Percentiles rank a stretch among this genome's conserved stretches.
phyloP scores from a whole-genome alignment of 352 stramenopile species.

The Elongisporangium anandrum region DNA sequence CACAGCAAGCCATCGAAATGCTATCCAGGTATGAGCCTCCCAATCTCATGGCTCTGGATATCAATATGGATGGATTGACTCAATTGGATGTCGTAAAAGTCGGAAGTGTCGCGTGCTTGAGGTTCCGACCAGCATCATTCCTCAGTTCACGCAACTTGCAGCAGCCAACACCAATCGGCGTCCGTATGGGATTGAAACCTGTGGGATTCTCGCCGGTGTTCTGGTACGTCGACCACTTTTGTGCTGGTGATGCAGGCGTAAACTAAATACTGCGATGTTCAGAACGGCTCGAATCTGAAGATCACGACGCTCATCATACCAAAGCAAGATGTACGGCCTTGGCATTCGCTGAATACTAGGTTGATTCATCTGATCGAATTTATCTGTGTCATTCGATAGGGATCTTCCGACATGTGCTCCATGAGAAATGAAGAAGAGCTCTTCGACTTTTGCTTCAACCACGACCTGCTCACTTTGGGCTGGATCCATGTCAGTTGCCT shows the following conservation, averaged over 20 bases:
- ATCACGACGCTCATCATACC: slow-evolving; percentile 86
- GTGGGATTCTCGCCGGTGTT: slow-evolving; percentile 82
- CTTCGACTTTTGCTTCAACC: slow-evolving; percentile 83
- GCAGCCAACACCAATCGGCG: slow-evolving; percentile 65
- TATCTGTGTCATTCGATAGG: too few relatives aligned
- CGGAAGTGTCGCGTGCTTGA: slow-evolving; percentile 59
- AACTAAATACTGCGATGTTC: not conserved
- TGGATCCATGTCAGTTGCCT: slow-evolving; percentile 83
- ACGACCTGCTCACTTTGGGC: slow-evolving; percentile 86
- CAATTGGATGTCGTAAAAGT: slow-evolving; percentile 23
- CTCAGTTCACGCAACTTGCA: slow-evolving; percentile 76
- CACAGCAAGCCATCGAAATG: slow-evolving; percentile 50
- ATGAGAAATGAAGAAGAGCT: slow-evolving; percentile 89
- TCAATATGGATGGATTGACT: not conserved
- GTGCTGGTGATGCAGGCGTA: not conserved
- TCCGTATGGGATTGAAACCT: slow-evolving; percentile 88
- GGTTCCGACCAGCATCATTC: slow-evolving; percentile 68
- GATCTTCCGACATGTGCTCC: slow-evolving; percentile 78
- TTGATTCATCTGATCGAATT: not conserved
- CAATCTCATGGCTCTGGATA: not conserved
- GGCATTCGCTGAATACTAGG: not conserved
- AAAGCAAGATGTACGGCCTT: slow-evolving; percentile 67
- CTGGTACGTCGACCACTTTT: slow-evolving; percentile 42
- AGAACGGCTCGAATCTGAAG: slow-evolving; percentile 51
- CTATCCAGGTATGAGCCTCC: slow-evolving; percentile 42